These are phyloP conservation scores for Mucor indicus DNA, from an alignment of 371 early-diverging fungal genomes.

Conservation along the genomic window DNA sequence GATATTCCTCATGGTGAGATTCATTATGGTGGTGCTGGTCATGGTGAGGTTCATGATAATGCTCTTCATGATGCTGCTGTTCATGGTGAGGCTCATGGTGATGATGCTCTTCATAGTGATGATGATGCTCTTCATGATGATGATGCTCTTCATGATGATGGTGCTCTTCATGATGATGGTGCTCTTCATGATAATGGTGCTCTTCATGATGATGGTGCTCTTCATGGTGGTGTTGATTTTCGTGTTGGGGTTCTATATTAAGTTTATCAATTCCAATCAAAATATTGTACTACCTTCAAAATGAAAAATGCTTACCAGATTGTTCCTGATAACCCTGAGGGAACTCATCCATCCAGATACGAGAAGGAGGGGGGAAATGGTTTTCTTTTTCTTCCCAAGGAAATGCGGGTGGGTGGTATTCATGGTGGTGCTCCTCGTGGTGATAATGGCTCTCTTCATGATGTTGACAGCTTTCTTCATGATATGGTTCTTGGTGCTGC, in stretches of 20 bases:
- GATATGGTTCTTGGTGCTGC: background rate
- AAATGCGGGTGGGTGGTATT: slow-evolving; percentile 7
- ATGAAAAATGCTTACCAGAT: background rate
- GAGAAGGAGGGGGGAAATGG: slow-evolving; percentile 20
- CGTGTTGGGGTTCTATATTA: too few relatives aligned
- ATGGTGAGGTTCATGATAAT: background rate
- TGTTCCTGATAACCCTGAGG: too few relatives aligned
- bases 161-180: slow-evolving; percentile 13
- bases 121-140: background rate
- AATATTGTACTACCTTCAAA: too few relatives aligned
- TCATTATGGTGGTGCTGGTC: background rate
- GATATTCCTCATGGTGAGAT: background rate
- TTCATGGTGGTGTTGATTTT: background rate
- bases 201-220: slow-evolving; percentile 3
- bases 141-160: slow-evolving; percentile 12
- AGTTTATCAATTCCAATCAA: too few relatives aligned
- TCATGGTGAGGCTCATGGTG: background rate
- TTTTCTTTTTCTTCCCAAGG: slow-evolving; percentile 24
- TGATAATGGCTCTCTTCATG: background rate
- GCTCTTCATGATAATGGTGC: slow-evolving; percentile 5
- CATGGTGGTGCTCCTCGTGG: background rate
- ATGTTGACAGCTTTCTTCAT: background rate
- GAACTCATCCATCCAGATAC: slow-evolving; percentile 26
- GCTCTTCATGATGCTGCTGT: slow-evolving; percentile 4
- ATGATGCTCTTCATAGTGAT: background rate